Percentiles rank a stretch among this genome's conserved stretches.
Conservation (phyloP, 768 basidiomycete species). For the Tulasnella sp. region DNA sequence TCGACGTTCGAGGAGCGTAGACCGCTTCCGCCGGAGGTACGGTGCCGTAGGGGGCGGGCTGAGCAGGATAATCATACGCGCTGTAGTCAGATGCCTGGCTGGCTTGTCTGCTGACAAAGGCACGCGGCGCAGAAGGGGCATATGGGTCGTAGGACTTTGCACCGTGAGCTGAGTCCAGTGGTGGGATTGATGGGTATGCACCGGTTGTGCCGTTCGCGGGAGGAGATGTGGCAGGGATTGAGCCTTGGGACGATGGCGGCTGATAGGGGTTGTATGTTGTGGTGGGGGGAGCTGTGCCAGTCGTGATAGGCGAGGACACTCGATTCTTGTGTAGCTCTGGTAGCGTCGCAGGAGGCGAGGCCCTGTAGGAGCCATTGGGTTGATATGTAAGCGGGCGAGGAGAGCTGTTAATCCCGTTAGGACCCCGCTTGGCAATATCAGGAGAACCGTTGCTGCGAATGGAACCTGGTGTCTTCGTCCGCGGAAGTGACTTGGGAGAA, state of each 20-base stretch:
- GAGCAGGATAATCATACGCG: not conserved
- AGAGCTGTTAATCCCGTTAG: not conserved
- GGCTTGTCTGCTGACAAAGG: not conserved
- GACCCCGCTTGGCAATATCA: not conserved
- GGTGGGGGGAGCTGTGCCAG: not conserved
- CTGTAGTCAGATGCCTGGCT: not conserved
- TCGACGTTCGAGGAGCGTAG: constrained; percentile 1
- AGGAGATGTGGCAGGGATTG: too few relatives aligned
- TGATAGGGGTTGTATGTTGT: too few relatives aligned
- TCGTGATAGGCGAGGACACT: not conserved
- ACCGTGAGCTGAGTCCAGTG: constrained; percentile 20
- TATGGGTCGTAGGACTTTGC: constrained; percentile 30
- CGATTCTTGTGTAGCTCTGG: not conserved
- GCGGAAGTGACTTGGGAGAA: not conserved
- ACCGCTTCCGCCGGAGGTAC: not conserved
- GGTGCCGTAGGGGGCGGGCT: not conserved
- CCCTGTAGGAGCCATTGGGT: not conserved
- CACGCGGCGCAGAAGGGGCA: not conserved
- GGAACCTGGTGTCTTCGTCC: constrained; percentile 8
- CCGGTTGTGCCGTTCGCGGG: not conserved
- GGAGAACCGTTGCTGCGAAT: constrained; percentile 6
- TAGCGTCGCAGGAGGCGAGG: constrained; percentile 3
- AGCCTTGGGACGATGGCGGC: too few relatives aligned
- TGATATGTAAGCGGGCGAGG: not conserved
- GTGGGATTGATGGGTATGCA: constrained; percentile 15